Evolutionary conservation across 75 land plant species (phyloP).

Genomic region (Adiantum capillusveneris): DNA sequence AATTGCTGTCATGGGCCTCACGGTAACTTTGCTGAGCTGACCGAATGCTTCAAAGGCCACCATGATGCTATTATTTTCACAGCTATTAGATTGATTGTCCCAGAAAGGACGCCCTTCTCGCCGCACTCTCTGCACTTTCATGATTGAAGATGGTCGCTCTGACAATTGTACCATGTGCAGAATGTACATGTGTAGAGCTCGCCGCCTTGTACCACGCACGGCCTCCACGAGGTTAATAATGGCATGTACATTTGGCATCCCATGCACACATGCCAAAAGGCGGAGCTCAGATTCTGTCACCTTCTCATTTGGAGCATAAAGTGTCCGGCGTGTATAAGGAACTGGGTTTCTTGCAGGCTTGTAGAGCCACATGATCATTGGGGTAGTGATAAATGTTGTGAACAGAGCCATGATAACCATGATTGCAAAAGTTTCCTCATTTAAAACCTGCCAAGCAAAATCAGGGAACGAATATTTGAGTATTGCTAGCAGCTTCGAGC

Average conservation of each 20-base stretch:
- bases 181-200: constrained; percentile 49
- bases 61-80: constrained; percentile 36
- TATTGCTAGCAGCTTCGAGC: background rate
- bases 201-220: constrained; percentile 21
- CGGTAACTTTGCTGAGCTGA: constrained; percentile 15
- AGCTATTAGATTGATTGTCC: constrained; percentile 18
- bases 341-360: constrained; percentile 11
- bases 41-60: constrained; percentile 32
- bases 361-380: constrained; percentile 54
- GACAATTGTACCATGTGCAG: constrained; percentile 81
- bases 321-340: constrained; percentile 6
- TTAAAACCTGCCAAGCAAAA: constrained; percentile 71
- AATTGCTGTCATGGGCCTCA: constrained; percentile 49
- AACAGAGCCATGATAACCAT: constrained; percentile 63
- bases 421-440: constrained; percentile 61
- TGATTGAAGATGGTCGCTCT: constrained; percentile 71
- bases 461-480: background rate
- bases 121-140: constrained; percentile 55
- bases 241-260: constrained; percentile 29
- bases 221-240: constrained; percentile 35
- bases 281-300: constrained; percentile 33
- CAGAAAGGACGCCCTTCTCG: constrained; percentile 63
- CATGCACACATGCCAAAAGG: constrained; percentile 46
- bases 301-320: constrained; percentile 4
- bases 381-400: constrained; percentile 73